These are phyloP conservation scores for Henckelia pumila DNA, from an alignment of 257 asterid species.

Conservation along the genomic window DNA sequence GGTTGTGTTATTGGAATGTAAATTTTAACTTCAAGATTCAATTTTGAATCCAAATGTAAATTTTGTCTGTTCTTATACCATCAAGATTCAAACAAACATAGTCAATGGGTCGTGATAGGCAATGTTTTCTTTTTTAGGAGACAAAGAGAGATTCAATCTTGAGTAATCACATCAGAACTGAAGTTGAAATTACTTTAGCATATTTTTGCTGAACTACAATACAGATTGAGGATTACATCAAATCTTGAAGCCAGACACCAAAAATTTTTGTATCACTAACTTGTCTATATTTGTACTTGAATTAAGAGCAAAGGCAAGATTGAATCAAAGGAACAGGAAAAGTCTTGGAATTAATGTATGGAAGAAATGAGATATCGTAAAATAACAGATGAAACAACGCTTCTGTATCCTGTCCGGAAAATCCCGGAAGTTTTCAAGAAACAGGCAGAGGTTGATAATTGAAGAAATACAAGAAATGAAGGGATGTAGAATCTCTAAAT, in stretches of 20 bases:
- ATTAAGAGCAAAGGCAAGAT: neutral
- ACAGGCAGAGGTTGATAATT: constrained; percentile 5
- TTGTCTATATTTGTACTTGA: neutral
- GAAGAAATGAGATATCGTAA: neutral
- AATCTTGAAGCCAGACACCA: neutral
- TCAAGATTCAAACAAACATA: no score
- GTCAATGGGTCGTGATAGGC: no score
- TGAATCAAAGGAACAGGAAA: neutral
- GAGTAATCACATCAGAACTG: neutral
- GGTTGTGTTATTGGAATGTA: neutral
- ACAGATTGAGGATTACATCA: neutral
- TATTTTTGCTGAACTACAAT: neutral
- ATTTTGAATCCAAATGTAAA: neutral
- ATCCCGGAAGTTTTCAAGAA: neutral
- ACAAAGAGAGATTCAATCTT: neutral
- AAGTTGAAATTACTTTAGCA: neutral
- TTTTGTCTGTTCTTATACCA: neutral
- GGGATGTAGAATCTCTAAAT: constrained; percentile 13
- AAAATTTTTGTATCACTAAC: neutral
- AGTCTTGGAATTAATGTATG: no score
- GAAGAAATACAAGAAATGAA: constrained; percentile 3
- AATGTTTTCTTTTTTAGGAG: neutral
- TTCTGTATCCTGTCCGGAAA: neutral
- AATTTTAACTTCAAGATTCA: neutral
- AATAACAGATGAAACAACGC: neutral